A percentile compares a stretch with the other conserved stretches of the same genome.
Conservation (phyloP, 1,139 yeast species). For the Geotrichum aggregatum region DNA sequence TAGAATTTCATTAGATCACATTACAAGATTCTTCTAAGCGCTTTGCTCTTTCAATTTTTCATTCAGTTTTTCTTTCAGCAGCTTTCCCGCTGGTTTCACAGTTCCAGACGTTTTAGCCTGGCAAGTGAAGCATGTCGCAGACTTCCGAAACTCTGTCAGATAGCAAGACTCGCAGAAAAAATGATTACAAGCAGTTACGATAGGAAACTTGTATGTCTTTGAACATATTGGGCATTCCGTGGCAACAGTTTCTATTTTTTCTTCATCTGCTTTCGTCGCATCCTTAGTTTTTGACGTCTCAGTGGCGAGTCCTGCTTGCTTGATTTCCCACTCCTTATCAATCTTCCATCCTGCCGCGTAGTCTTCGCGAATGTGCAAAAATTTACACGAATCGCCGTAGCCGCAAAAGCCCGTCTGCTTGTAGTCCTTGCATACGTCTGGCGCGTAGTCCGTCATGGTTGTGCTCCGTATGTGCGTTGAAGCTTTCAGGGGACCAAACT, state of each 20-base stretch:
- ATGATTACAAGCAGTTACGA: constrained; percentile 62
- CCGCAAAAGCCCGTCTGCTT: constrained; percentile 94
- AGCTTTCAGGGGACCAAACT: constrained; percentile 41
- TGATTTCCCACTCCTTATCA: constrained; percentile 66
- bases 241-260: constrained; percentile 25
- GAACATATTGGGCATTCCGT: constrained; percentile 62
- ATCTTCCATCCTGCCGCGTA: constrained; percentile 69
- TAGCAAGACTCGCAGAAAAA: constrained; percentile 65
- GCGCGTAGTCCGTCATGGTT: constrained; percentile 81
- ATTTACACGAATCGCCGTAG: constrained; percentile 97
- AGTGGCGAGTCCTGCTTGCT: constrained; percentile 20
- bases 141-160: constrained; percentile 47
- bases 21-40: background rate
- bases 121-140: constrained; percentile 61
- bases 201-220: constrained; percentile 53
- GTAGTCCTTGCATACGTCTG: constrained; percentile 92
- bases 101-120: constrained; percentile 55
- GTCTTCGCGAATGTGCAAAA: constrained; percentile 84
- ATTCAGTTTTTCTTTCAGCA: constrained; percentile 30
- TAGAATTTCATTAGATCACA: background rate
- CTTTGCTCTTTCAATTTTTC: constrained; percentile 30
- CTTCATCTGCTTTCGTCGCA: constrained; percentile 15
- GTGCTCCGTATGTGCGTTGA: constrained; percentile 64
- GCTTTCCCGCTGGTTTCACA: constrained; percentile 39
- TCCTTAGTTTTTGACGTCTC: constrained; percentile 14